A percentile compares a stretch with the other conserved stretches of the same genome.
Conservation (phyloP, 2,329 filamentous ascomycete species). For the Microdochium bolleyi region DNA sequence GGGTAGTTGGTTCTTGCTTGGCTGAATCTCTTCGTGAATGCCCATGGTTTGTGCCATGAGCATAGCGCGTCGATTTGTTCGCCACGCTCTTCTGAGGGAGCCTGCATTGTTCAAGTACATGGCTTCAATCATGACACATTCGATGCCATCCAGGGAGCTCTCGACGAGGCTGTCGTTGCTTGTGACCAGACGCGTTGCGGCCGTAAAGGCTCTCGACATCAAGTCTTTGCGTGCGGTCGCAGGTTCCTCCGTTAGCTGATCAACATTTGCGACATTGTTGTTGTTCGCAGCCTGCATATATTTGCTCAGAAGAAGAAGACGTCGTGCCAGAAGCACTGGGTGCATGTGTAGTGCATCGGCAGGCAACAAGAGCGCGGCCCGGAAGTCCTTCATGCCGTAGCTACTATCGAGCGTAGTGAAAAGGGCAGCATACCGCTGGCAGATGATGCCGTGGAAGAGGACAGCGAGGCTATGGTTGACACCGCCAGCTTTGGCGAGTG, state of each 20-base stretch:
- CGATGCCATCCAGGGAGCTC: slow-evolving; percentile 34
- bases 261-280: neutral
- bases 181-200: slow-evolving; percentile 27
- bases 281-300: slow-evolving; percentile 20
- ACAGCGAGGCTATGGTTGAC: neutral
- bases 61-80: slow-evolving; percentile 34
- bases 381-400: neutral
- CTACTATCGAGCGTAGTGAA: neutral
- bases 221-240: neutral
- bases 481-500: neutral
- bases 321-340: slow-evolving; percentile 24
- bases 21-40: slow-evolving; percentile 11
- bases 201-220: slow-evolving; percentile 13
- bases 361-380: neutral
- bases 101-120: slow-evolving; percentile 38
- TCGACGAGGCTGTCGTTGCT: slow-evolving; percentile 35
- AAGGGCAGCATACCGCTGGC: neutral
- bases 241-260: neutral
- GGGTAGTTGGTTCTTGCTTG: neutral
- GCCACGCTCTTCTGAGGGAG: slow-evolving; percentile 35
- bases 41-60: slow-evolving; percentile 34
- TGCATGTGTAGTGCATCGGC: slow-evolving; percentile 9
- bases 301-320: slow-evolving; percentile 14
- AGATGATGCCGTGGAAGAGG: neutral
- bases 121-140: slow-evolving; percentile 40